Evolutionary conservation across 1,284 basidiomycete genomes (phyloP), one percentile per base, ranked within the genome.

Genomic region (Anthracocystis setariae): DNA sequence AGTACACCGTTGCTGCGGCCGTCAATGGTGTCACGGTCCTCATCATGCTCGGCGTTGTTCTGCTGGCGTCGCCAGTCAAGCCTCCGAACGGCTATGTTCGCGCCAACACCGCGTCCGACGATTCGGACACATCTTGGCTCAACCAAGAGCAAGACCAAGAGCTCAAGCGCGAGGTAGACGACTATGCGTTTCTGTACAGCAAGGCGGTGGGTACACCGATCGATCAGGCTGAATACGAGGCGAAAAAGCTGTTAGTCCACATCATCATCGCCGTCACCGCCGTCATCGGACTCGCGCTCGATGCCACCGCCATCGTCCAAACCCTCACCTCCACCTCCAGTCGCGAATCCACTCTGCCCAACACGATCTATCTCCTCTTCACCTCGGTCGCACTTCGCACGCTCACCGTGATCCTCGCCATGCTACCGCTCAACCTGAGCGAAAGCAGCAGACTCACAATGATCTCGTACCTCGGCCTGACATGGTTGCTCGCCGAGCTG

Each of bases 271-370:
- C 59, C 27, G 21, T 68, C 8, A 43, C 58, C 2, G 21, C 54
- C 27, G 65, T 68, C 15, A 32, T 62, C 9, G 65, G 65, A 4
- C 38, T 68, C 15, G 65, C 65, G 0, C 25, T 62, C n/a, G 59
- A 68, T 13, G 59, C 55, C 0, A 38, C 65, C 3, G 39, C 54
- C 1, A 54, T 62, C 15, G 65, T 68, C 3, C 42, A 53, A 24
- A n/a, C 12, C 4, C 13, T 68, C 12, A 8, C 42, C 12, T 29
- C 29, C 23, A 20, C 17, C 13, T 8, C 18, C 20, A 8, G 10
- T n/a, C 18, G 23, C 12, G 23, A n/a, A 3, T 20, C 25, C 8
- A 9, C 21, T n/a, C n/a, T 48, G 40, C 24, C 33, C 12, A 45
- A 21, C 8, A 27, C 23, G 12, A 2, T 67, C 10, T 62, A 58